phyloP scores from a whole-genome alignment of 1,284 basidiomycete genomes.

The Naganishia albida region DNA sequence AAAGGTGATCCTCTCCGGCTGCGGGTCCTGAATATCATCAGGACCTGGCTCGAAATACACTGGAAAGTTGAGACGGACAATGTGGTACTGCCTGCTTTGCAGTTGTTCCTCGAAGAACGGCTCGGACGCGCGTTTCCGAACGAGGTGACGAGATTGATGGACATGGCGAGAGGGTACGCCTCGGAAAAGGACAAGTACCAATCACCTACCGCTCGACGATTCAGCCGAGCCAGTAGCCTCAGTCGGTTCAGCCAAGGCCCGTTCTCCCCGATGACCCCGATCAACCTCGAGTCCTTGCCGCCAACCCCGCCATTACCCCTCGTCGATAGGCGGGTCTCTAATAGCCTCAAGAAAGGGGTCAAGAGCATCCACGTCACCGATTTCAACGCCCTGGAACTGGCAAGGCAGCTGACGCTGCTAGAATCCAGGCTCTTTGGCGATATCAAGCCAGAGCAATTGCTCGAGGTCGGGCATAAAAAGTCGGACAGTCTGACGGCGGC shows the following conservation, averaged over 20 bases:
- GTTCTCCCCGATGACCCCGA: constrained; percentile 50
- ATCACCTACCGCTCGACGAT: constrained; percentile 16
- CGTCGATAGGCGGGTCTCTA: constrained; percentile 78
- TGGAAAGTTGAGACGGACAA: constrained; percentile 73
- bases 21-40: constrained; percentile 87
- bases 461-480: constrained; percentile 75
- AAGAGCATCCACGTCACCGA: constrained; percentile 77
- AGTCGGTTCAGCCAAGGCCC: constrained; percentile 61
- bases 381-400: constrained; percentile 89
- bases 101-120: constrained; percentile 50
- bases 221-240: constrained; percentile 24
- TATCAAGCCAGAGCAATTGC: constrained; percentile 87
- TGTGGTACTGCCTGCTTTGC: constrained; percentile 50
- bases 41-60: constrained; percentile 87
- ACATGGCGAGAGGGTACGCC: constrained; percentile 37
- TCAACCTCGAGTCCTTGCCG: constrained; percentile 57
- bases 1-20: constrained; percentile 87
- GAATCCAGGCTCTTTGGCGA: constrained; percentile 85
- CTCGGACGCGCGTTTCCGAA: constrained; percentile 44
- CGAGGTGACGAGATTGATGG: constrained; percentile 47
- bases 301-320: constrained; percentile 63
- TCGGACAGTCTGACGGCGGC: constrained; percentile 78
- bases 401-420: constrained; percentile 89
- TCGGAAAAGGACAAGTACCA: constrained; percentile 30
- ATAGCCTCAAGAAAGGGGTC: constrained; percentile 55